Evolutionary conservation across 768 basidiomycete species (phyloP).

Genomic region (Hygrocybe coccinea): DNA sequence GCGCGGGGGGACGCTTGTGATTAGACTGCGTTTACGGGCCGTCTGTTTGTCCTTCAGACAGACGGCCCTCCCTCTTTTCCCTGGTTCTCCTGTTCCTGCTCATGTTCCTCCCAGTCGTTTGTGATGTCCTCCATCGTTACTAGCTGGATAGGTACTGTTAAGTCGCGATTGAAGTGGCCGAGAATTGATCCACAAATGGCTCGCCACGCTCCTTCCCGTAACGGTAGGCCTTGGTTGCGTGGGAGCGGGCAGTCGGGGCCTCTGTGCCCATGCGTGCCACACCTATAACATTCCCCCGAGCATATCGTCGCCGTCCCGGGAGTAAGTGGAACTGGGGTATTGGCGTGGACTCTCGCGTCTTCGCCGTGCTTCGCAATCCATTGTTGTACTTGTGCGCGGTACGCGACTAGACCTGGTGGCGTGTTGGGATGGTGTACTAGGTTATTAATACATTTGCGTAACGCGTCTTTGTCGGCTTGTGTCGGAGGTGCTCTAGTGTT

Average conservation of each 20-base stretch:
- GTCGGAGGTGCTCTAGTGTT: no score
- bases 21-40: neutral
- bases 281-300: neutral
- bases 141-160: neutral
- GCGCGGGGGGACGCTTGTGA: no score
- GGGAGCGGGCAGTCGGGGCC: neutral
- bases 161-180: neutral
- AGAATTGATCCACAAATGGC: neutral
- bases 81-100: conserved; percentile 6
- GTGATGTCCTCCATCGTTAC: neutral
- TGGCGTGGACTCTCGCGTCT: no score
- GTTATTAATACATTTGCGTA: no score
- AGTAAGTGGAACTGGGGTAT: no score
- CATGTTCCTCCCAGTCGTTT: neutral
- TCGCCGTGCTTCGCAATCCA: no score
- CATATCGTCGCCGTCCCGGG: no score
- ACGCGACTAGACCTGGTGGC: no score
- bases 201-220: neutral
- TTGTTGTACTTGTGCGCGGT: no score
- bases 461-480: no score
- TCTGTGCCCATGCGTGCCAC: neutral
- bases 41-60: conserved; percentile 11
- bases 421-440: no score
- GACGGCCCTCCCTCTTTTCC: conserved; percentile 24
- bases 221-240: neutral